phyloP scores from a whole-genome alignment of 1,284 basidiomycete species.

The Ganoderma leucocontextum region DNA sequence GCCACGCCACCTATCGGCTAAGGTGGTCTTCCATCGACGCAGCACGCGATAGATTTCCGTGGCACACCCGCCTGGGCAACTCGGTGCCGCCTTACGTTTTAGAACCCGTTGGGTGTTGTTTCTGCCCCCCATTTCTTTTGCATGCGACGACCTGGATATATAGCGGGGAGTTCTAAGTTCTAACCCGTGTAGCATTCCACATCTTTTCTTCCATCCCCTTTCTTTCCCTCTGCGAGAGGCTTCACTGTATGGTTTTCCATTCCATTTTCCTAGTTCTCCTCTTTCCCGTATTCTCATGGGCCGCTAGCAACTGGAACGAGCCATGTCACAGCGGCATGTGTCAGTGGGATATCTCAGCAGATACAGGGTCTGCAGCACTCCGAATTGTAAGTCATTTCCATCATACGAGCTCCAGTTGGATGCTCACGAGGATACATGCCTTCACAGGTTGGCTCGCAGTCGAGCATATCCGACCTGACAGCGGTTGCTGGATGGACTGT shows the following conservation, averaged over 20 bases:
- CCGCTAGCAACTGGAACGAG: constrained; percentile 5
- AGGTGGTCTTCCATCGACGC: neutral
- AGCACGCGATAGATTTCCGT: too few relatives aligned
- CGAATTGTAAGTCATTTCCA: constrained; percentile 17
- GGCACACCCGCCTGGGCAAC: neutral
- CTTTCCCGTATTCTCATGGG: constrained; percentile 1
- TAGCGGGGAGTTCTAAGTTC: neutral
- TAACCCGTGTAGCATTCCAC: neutral
- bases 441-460: constrained; percentile 40
- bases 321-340: constrained; percentile 23
- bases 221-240: neutral
- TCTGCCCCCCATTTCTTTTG: neutral
- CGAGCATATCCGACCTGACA: constrained; percentile 60
- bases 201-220: neutral
- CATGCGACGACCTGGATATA: neutral
- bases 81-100: neutral
- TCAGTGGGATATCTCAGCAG: constrained; percentile 17
- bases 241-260: neutral
- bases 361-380: constrained; percentile 5
- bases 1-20: neutral
- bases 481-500: constrained; percentile 60
- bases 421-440: constrained; percentile 33
- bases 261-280: neutral
- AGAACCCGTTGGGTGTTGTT: neutral
- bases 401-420: constrained; percentile 40